These are phyloP conservation scores for Colletotrichum trifolii DNA, from an alignment of 2,329 filamentous ascomycete species.

Conservation along the genomic window DNA sequence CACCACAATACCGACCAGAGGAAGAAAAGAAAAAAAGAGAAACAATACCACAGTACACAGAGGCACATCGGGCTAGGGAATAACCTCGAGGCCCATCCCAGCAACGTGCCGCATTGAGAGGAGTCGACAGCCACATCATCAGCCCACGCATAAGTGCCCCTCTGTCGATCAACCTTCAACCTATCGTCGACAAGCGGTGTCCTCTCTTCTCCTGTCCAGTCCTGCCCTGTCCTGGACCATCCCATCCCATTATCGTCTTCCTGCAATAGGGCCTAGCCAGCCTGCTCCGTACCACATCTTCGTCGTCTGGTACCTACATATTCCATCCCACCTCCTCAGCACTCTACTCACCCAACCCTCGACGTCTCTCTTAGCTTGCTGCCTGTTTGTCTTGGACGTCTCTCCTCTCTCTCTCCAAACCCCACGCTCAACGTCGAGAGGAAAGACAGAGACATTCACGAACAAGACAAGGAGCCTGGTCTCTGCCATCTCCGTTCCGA, in stretches of 20 bases:
- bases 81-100: slow-evolving; percentile 18
- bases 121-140: slow-evolving; percentile 25
- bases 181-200: slow-evolving; percentile 7
- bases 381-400: too few relatives aligned
- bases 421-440: too few relatives aligned
- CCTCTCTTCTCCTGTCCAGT: background rate
- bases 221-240: too few relatives aligned
- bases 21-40: too few relatives aligned
- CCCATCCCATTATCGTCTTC: too few relatives aligned
- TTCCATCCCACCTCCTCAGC: slow-evolving; percentile 4
- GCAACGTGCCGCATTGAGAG: slow-evolving; percentile 16
- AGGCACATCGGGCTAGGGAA: slow-evolving; percentile 16
- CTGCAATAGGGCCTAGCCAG: too few relatives aligned
- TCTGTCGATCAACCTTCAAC: slow-evolving; percentile 19
- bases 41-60: background rate
- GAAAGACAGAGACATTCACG: background rate
- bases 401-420: too few relatives aligned
- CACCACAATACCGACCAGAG: background rate
- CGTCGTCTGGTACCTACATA: slow-evolving; percentile 11
- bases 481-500: too few relatives aligned
- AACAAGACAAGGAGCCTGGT: too few relatives aligned
- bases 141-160: slow-evolving; percentile 20
- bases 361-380: too few relatives aligned
- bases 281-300: too few relatives aligned
- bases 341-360: too few relatives aligned